Conservation (phyloP, 2,329 filamentous ascomycete species). For the Penicillium sp. region DNA sequence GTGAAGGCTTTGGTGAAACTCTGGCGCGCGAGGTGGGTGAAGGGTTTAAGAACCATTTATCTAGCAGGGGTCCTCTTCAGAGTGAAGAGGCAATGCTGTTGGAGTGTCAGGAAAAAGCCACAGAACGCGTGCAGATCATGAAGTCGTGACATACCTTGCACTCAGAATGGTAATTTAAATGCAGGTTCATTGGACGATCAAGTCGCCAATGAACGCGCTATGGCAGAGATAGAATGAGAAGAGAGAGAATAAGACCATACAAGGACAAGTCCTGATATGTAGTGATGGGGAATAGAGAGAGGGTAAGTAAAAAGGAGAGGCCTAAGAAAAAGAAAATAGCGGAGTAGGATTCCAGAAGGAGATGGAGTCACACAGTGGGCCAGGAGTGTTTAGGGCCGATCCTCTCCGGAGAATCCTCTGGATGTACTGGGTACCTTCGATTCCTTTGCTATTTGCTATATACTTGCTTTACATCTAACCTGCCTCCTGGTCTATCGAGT, state of each 20-base stretch:
- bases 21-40: conserved; percentile 85
- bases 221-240: conserved; percentile 8
- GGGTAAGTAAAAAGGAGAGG: conserved; percentile 9
- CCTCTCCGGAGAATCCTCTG: conserved; percentile 23
- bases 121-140: conserved; percentile 8
- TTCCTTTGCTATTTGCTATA: neutral
- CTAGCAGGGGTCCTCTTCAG: conserved; percentile 61
- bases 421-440: conserved; percentile 11
- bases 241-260: neutral
- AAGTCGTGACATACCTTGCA: conserved; percentile 54
- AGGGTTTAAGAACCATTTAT: conserved; percentile 82
- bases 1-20: conserved; percentile 95
- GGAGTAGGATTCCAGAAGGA: conserved; percentile 20
- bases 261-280: neutral
- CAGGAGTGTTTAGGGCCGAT: conserved; percentile 22
- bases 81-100: conserved; percentile 51
- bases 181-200: conserved; percentile 99
- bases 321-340: conserved; percentile 9
- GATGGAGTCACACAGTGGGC: conserved; percentile 19
- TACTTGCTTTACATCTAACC: neutral
- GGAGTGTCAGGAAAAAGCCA: conserved; percentile 10
- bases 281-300: neutral
- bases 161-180: conserved; percentile 57
- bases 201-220: conserved; percentile 84
- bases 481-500: neutral